Conservation (phyloP, 2,329 filamentous ascomycete species). For the Aaosphaeria pasadenensis region DNA sequence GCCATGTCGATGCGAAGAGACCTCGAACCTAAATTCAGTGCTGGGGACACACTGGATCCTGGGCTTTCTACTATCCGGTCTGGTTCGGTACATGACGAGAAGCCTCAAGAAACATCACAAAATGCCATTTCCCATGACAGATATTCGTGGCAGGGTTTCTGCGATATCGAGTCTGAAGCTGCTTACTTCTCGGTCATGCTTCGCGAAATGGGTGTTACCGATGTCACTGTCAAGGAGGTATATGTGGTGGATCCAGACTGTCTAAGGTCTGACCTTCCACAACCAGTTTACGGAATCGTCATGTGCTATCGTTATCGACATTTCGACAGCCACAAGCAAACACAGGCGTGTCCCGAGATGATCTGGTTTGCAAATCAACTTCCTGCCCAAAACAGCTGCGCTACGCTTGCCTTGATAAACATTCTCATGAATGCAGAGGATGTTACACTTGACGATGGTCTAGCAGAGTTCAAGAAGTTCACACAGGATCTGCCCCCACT, state of each 20-base stretch:
- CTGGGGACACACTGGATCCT: too few relatives aligned
- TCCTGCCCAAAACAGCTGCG: conserved; percentile 68
- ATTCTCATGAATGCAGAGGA: conserved; percentile 80
- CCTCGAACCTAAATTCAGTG: too few relatives aligned
- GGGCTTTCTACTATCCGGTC: too few relatives aligned
- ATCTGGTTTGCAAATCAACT: conserved; percentile 97
- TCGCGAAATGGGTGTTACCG: conserved; percentile 70
- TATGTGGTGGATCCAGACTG: conserved; percentile 60
- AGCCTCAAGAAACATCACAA: conserved; percentile 1
- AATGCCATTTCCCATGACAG: conserved; percentile 28
- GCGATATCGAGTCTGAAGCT: conserved; percentile 87
- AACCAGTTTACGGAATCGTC: conserved; percentile 72
- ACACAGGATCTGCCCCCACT: conserved; percentile 68
- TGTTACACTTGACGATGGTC: conserved; percentile 65
- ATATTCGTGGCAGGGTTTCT: conserved; percentile 65
- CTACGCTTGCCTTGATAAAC: conserved; percentile 87
- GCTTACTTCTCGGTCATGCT: conserved; percentile 84
- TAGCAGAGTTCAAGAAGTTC: conserved; percentile 69
- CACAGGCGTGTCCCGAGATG: conserved; percentile 57
- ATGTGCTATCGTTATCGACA: conserved; percentile 75
- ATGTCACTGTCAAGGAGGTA: conserved; percentile 73
- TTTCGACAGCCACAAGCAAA: conserved; percentile 48
- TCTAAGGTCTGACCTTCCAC: conserved; percentile 25
- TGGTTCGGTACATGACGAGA: too few relatives aligned
- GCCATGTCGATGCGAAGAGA: too few relatives aligned